These are phyloP conservation scores for Yamadazyma kitorensis DNA, from an alignment of 805 yeast genomes.

Conservation along the genomic window DNA sequence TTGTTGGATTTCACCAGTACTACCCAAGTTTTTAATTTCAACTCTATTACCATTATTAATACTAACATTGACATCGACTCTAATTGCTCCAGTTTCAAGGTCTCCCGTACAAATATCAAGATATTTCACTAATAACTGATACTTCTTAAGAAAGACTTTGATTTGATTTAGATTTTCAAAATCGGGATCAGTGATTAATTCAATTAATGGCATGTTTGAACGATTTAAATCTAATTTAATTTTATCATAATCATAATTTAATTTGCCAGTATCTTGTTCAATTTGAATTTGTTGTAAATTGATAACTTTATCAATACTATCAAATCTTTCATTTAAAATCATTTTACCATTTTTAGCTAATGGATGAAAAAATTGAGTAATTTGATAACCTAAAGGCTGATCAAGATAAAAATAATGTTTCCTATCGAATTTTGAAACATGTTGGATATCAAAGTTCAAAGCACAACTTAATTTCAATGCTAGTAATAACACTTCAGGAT, in stretches of 20 bases:
- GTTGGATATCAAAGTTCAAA: slow-evolving; percentile 55
- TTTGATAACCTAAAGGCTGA: slow-evolving; percentile 94
- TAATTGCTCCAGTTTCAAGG: slow-evolving; percentile 89
- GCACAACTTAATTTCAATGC: slow-evolving; percentile 77
- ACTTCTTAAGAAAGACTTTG: slow-evolving; percentile 74
- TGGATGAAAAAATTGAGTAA: slow-evolving; percentile 85
- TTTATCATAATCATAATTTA: slow-evolving; percentile 48
- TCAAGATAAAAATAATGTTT: slow-evolving; percentile 96
- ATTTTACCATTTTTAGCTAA: slow-evolving; percentile 68
- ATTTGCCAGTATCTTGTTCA: slow-evolving; percentile 93
- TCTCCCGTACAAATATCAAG: slow-evolving; percentile 83
- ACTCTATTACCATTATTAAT: slow-evolving; percentile 70
- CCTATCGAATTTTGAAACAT: slow-evolving; percentile 72
- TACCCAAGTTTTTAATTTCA: slow-evolving; percentile 86
- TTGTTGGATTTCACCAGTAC: slow-evolving; percentile 71
- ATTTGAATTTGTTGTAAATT: slow-evolving; percentile 78
- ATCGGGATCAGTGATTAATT: slow-evolving; percentile 89
- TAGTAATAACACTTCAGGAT: slow-evolving; percentile 65
- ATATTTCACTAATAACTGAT: slow-evolving; percentile 66
- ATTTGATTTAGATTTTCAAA: slow-evolving; percentile 66
- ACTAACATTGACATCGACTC: slow-evolving; percentile 93
- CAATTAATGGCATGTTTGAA: slow-evolving; percentile 82
- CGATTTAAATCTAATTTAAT: slow-evolving; percentile 74
- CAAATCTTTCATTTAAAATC: slow-evolving; percentile 46
- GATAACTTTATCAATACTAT: slow-evolving; percentile 53